Evolutionary conservation across 2,329 filamentous ascomycete species (phyloP), one percentile per base, ranked within the genome.

Genomic region (Emydomyces testavorans): DNA sequence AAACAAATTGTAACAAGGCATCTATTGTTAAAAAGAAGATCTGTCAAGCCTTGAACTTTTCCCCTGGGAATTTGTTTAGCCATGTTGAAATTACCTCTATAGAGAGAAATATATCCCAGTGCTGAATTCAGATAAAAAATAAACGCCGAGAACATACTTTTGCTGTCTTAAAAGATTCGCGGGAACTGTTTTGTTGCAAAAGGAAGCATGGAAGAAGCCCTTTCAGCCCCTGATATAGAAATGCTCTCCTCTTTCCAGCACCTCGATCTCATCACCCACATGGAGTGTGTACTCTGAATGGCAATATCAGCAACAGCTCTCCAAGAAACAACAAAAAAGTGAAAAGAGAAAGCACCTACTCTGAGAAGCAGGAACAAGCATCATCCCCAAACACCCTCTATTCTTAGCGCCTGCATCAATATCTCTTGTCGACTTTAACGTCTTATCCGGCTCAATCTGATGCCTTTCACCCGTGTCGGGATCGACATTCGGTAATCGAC

Each of bases 401-500:
- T 62, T 68, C 39, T 60, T 60, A 54, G 69, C 71, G 0, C 75
- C 75, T 6, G 62, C 58, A 57, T 77, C 75, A 53, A 77, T 72
- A 34, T 67, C 57, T 10, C 75, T 62, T 58, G 73, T 74, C 10
- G 60, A 64, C 48, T 67, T 70, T 60, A 78, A 56, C 18, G 72
- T 71, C 26, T 64, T 65, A 54, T 70, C 67, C 20, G 75, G 75
- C 58, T 78, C 70, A 36, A 51, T 50, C 1, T 46, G 51, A 56
- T 76, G 71, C n/a, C 68, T 60, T 6, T 71, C 58, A 1, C 73
- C 77, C 1, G 75, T 76, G 15, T 68, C 65, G 1, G 74, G 77
- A 54, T 80, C 71, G 1, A 78, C 75, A 56, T 79, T 80, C 0
- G 76, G 76, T 13, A 81, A 57, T 38, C 69, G 71, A 58, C 77